Percentiles rank a stretch among this genome's conserved stretches.
Evolutionary conservation across 768 basidiomycete genomes (phyloP).

Genomic region (Tremella mesenterica): DNA sequence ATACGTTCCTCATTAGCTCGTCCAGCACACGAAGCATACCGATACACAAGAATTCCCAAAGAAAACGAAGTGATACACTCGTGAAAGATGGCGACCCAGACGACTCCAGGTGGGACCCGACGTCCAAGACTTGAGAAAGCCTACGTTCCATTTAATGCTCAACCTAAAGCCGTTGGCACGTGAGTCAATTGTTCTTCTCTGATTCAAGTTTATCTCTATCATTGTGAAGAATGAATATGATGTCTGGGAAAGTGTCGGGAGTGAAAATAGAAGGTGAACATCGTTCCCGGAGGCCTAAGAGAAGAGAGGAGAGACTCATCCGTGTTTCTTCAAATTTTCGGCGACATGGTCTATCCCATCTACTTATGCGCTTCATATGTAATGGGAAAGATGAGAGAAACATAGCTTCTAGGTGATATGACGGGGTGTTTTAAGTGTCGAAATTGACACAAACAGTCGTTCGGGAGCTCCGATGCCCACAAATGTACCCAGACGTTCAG

Average conservation of each 20-base stretch:
- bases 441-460: constrained; percentile 30
- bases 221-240: background rate
- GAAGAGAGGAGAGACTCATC: too few relatives aligned
- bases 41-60: background rate
- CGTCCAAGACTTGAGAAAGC: constrained; percentile 2
- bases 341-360: background rate
- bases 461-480: constrained; percentile 41
- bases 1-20: background rate
- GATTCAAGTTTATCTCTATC: background rate
- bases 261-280: background rate
- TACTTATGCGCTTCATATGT: background rate
- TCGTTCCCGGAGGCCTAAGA: too few relatives aligned
- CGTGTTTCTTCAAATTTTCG: background rate
- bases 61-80: background rate
- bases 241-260: background rate
- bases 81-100: background rate
- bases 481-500: constrained; percentile 28
- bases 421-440: background rate
- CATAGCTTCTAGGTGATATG: background rate
- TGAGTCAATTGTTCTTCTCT: constrained; percentile 21
- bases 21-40: background rate
- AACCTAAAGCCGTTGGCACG: constrained; percentile 40
- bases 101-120: background rate
- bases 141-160: constrained; percentile 33
- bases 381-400: background rate